Evolutionary conservation across 495 filamentous ascomycete species (phyloP).

Genomic region (Tirmania nivea): DNA sequence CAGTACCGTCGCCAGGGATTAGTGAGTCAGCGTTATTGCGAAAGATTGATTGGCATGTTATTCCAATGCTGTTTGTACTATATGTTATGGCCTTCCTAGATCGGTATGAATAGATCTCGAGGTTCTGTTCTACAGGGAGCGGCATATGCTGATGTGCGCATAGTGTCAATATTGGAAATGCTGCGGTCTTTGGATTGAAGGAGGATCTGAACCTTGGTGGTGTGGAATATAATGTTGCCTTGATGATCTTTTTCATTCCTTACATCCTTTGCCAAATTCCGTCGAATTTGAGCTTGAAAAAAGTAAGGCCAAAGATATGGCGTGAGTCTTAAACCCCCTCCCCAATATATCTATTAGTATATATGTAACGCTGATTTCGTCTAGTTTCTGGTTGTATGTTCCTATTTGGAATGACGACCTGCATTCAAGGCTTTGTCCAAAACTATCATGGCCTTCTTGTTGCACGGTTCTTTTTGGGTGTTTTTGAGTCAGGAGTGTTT

Average conservation of each 20-base stretch:
- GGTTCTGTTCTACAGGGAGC: not conserved
- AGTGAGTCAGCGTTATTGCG: conserved; percentile 6
- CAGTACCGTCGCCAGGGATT: not conserved
- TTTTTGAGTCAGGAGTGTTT: conserved; percentile 83
- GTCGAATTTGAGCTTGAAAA: conserved; percentile 69
- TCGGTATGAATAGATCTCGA: conserved; percentile 27
- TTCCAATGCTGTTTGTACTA: conserved; percentile 63
- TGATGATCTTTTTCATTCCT: conserved; percentile 83
- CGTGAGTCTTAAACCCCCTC: conserved; percentile 15
- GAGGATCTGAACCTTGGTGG: conserved; percentile 37
- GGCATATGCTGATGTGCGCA: too few relatives aligned
- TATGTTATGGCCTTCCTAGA: conserved; percentile 80
- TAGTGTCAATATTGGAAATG: conserved; percentile 29
- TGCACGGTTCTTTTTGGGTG: conserved; percentile 67
- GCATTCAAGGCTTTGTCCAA: conserved; percentile 57
- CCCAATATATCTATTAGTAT: too few relatives aligned
- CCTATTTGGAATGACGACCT: conserved; percentile 53
- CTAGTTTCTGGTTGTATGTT: conserved; percentile 40
- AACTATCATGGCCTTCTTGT: conserved; percentile 61
- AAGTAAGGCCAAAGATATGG: conserved; percentile 64
- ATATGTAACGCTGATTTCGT: not conserved
- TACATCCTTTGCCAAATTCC: conserved; percentile 79
- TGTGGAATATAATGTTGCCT: conserved; percentile 51
- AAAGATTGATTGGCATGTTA: conserved; percentile 58
- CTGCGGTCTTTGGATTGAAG: conserved; percentile 38